Percentiles rank a stretch among this genome's conserved stretches.
Evolutionary conservation across 2,329 filamentous ascomycete genomes (phyloP).

Genomic region (Fusarium continuum): DNA sequence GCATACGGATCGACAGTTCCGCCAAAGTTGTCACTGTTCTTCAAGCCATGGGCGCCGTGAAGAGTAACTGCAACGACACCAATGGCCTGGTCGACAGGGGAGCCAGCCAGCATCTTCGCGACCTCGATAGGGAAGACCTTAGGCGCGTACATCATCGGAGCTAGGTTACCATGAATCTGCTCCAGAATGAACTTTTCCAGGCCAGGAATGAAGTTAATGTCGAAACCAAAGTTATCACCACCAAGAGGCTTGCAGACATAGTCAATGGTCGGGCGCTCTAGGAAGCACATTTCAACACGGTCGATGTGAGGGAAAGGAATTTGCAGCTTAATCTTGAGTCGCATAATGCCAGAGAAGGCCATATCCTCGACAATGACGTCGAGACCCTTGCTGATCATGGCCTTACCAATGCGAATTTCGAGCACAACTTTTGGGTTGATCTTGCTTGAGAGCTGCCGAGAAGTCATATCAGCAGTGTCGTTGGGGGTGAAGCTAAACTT

Average conservation of each 20-base stretch:
- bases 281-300: slow-evolving; percentile 92
- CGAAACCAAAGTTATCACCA: slow-evolving; percentile 94
- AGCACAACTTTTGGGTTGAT: slow-evolving; percentile 96
- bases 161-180: slow-evolving; percentile 92
- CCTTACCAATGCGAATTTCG: slow-evolving; percentile 94
- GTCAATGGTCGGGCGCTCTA: slow-evolving; percentile 88
- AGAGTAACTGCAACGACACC: slow-evolving; percentile 92
- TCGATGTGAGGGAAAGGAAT: slow-evolving; percentile 96
- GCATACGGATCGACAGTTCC: slow-evolving; percentile 93
- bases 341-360: slow-evolving; percentile 94
- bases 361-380: slow-evolving; percentile 99
- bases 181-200: slow-evolving; percentile 94
- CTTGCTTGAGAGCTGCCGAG: slow-evolving; percentile 90
- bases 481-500: slow-evolving; percentile 99
- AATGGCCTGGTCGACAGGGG: slow-evolving; percentile 92
- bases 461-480: slow-evolving; percentile 90
- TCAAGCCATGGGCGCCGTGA: slow-evolving; percentile 89
- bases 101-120: slow-evolving; percentile 96
- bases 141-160: slow-evolving; percentile 97
- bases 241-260: slow-evolving; percentile 98
- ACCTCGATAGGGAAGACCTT: slow-evolving; percentile 99
- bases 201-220: slow-evolving; percentile 98
- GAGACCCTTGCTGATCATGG: slow-evolving; percentile 94
- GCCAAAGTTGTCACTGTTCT: slow-evolving; percentile 93
- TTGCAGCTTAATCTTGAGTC: slow-evolving; percentile 96